Evolutionary conservation across 768 basidiomycete species (phyloP), one percentile per base, ranked within the genome.

Genomic region (Ramaria sp.): DNA sequence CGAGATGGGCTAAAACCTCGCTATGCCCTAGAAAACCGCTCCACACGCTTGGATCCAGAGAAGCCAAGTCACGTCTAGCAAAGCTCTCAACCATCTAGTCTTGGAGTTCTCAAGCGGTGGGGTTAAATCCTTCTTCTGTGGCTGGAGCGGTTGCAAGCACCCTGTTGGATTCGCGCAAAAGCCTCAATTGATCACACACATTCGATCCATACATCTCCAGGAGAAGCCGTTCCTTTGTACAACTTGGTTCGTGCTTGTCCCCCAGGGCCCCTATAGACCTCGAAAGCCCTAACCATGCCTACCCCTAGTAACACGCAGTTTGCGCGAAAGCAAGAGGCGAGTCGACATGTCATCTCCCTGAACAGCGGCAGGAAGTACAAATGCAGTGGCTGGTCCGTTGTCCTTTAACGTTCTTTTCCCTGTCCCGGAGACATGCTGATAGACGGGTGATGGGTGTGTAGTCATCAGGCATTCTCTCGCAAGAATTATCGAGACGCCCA

Each of bases 201-300:
- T 55, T 5, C 42, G 53, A 36, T 55, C 43, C 13, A 30, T 41
- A 18, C 53, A 55, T 28, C 45, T 55, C 24, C 43, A 48, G 22
- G 53, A 55, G 34, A 55, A 55, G 28, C 53, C 53, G 10, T 55
- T 45, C 28, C 22, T 45, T n/a, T 55, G 53, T 47, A 55, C 53
- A 18, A 48, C 53, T 13, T 55, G 53, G 53, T 55, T 25, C n/a
- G 53, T 47, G 1, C n/a, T 50, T 50, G 13, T 3, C 32, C n/a
- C n/a, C n/a, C 32, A 9, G 32, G 13, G 32, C 30, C 28, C 47
- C 28, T 37, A 32, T 28, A 37, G 16, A 30, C 28, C 6, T 22
- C 45, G 34, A 37, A 15, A 13, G 12, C 47, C 22, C 30, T 37
- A 27, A 27, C 13, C 20, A 47, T n/a, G n/a, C n/a, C 25, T 27